Evolutionary conservation across 2,329 filamentous ascomycete genomes (phyloP), one percentile per base, ranked within the genome.

Genomic region (Ophiostoma himal-ulmi): DNA sequence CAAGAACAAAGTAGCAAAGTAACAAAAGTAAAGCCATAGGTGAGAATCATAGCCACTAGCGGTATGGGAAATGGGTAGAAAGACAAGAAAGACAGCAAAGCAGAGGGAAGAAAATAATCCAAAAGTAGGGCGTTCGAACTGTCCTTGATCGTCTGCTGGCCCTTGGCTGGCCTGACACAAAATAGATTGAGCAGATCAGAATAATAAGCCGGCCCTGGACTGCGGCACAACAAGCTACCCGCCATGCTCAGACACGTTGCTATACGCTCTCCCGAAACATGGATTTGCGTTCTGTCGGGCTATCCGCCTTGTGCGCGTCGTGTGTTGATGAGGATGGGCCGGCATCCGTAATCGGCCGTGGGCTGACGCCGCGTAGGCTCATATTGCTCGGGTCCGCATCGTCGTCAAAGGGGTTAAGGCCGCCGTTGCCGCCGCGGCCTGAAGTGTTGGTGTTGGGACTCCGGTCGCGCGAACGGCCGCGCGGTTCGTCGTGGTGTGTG

Each of bases 181-280:
- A 30, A 30, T 3, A 30, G 2, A 30, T 30, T 30, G 30, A 30
- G 30, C 30, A 30, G 4, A 30, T 30, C 48, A 52, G 48, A 52
- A 17, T 17, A 4, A 52, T 22, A 57, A 22, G 20, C 10, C 52
- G 3, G n/a, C 52, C 39, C 14, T 30, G 14, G 52, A 57, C n/a
- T 10, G n/a, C n/a, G 11, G n/a, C 52, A 39, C 17, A 48, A 5
- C 44, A 48, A n/a, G 13, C 44, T 48, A n/a, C 14, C 52, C 52
- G 20, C 52, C 52, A 54, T 11, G 62, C 8, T 62, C 37, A 17
- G 34, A 22, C 34, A 30, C n/a, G 37, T 54, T n/a, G 20, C 67
- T 78, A 91, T 77, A 92, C 84, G 73, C 90, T 85, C 81, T 93
- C 90, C 71, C 84, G 83, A 76, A 92, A 93, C 74, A 91, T 84